Evolutionary conservation across 805 yeast genomes (phyloP).

Genomic region (Pichia membranifaciens): DNA sequence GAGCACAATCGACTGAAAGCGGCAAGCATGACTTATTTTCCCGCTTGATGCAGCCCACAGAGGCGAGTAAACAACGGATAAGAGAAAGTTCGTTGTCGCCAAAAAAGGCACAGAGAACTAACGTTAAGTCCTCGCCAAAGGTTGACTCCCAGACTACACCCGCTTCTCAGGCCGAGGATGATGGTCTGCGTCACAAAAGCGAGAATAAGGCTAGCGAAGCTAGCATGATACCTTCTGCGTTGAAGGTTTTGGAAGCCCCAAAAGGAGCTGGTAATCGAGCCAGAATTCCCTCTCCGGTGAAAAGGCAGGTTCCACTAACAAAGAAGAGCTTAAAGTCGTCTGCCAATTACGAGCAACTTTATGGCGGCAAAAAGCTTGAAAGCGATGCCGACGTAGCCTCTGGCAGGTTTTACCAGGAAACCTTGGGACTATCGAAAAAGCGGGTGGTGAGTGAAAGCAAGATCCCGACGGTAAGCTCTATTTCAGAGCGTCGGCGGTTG

Average conservation of each 20-base stretch:
- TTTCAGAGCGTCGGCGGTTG: not conserved
- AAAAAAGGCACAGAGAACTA: not conserved
- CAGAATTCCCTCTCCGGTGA: not conserved
- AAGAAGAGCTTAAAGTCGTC: slow-evolving; percentile 22
- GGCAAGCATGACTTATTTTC: slow-evolving; percentile 12
- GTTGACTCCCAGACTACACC: not conserved
- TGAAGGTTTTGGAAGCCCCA: not conserved
- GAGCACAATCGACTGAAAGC: not conserved
- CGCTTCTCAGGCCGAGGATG: not conserved
- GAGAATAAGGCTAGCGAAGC: not conserved
- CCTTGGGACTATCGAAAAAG: not conserved
- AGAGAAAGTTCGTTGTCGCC: not conserved
- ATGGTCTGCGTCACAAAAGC: not conserved
- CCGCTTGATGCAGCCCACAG: slow-evolving; percentile 25
- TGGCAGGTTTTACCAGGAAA: not conserved
- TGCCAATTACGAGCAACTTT: slow-evolving; percentile 2
- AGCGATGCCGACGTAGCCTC: not conserved
- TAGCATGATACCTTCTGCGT: not conserved
- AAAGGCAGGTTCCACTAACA: slow-evolving; percentile 22
- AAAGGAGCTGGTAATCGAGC: not conserved
- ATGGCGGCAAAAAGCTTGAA: not conserved
- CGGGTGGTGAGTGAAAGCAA: not conserved
- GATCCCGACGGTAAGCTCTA: not conserved
- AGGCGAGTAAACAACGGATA: slow-evolving; percentile 19
- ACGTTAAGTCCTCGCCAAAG: slow-evolving; percentile 1